Conservation (phyloP, 1,284 basidiomycete genomes). For the Pterula multifida region DNA sequence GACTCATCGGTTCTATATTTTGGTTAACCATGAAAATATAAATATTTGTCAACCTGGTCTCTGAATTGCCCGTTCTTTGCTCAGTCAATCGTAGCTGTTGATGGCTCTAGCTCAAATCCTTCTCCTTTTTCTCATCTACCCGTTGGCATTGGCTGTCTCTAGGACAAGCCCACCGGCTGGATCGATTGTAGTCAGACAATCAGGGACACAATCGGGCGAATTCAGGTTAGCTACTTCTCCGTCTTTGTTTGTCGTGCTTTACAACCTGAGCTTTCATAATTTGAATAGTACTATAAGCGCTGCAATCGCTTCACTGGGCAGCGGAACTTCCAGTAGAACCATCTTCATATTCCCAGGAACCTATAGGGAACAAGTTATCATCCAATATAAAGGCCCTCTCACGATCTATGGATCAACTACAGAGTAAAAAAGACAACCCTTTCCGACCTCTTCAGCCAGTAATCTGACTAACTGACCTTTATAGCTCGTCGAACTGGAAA, state of each 20-base stretch:
- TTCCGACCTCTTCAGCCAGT: not conserved
- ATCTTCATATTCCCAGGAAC: constrained; percentile 17
- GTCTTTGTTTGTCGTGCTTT: not conserved
- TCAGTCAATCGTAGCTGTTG: no score
- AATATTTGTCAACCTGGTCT: not conserved
- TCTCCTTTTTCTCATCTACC: not conserved
- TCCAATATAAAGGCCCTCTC: constrained; percentile 10
- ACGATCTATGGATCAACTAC: constrained; percentile 17
- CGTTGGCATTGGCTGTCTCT: constrained; percentile 3
- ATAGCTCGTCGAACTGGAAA: constrained; percentile 14
- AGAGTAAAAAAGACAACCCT: constrained; percentile 8
- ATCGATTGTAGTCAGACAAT: constrained; percentile 15
- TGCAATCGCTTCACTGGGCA: constrained; percentile 14
- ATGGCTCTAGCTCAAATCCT: not conserved
- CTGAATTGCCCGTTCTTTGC: not conserved
- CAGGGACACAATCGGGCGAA: constrained; percentile 13
- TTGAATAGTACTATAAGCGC: constrained; percentile 13
- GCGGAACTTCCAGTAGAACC: constrained; percentile 10
- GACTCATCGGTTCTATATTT: not conserved
- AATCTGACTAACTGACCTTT: not conserved
- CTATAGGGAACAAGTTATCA: constrained; percentile 17
- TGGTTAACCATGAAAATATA: not conserved
- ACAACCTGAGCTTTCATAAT: not conserved
- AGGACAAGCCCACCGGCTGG: constrained; percentile 14
- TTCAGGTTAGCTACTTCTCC: constrained; percentile 5